Percentiles rank a stretch among this genome's conserved stretches.
These are phyloP conservation scores for Antrodiella citrinella DNA, from an alignment of 768 basidiomycete species.

Conservation along the genomic window DNA sequence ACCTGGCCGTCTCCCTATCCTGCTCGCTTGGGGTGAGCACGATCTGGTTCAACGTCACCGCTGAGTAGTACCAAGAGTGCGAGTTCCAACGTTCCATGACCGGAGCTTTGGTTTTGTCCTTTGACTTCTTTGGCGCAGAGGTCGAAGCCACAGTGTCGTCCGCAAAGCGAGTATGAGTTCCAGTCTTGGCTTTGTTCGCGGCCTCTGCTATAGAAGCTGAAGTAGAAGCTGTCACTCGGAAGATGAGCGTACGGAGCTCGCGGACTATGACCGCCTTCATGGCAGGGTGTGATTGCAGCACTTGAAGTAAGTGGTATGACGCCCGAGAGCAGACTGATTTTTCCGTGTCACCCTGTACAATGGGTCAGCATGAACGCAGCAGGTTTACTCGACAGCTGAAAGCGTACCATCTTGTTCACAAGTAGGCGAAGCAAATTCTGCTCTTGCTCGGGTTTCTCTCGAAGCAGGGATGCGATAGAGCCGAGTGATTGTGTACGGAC, in stretches of 20 bases:
- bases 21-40: conserved; percentile 49
- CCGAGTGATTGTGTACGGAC: conserved; percentile 79
- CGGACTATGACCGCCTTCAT: conserved; percentile 90
- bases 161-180: conserved; percentile 46
- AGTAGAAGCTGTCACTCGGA: conserved; percentile 42
- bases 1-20: conserved; percentile 68
- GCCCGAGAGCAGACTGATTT: conserved; percentile 82
- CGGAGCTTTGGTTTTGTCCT: conserved; percentile 12
- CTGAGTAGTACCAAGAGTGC: conserved; percentile 86
- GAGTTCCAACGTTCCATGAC: conserved; percentile 40
- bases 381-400: not conserved
- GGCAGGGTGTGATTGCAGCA: conserved; percentile 83
- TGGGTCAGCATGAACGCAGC: not conserved
- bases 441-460: conserved; percentile 93
- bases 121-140: conserved; percentile 6
- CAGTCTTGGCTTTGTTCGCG: conserved; percentile 8
- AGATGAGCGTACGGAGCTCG: conserved; percentile 74
- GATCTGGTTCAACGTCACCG: conserved; percentile 93
- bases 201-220: conserved; percentile 24
- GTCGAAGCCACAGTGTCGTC: conserved; percentile 24
- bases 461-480: conserved; percentile 71
- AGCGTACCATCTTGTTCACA: conserved; percentile 84
- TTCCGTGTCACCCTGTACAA: conserved; percentile 75
- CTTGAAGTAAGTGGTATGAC: conserved; percentile 82
- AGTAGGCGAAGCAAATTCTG: conserved; percentile 89